These are phyloP conservation scores for Saturnispora gosingensis DNA, from an alignment of 805 yeast species.

Conservation along the genomic window DNA sequence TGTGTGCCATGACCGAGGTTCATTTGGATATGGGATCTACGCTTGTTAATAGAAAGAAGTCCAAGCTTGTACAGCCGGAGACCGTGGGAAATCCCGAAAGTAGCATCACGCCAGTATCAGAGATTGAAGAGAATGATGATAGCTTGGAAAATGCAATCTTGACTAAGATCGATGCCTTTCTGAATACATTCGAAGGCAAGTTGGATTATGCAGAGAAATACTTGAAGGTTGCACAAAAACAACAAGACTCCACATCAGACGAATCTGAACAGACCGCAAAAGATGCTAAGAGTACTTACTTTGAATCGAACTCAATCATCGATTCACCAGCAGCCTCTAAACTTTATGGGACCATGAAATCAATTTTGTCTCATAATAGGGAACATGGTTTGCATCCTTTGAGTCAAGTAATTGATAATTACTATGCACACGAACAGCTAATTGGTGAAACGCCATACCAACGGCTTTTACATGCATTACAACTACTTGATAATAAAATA, in stretches of 20 bases:
- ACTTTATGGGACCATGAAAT: slow-evolving; percentile 21
- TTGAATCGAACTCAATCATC: slow-evolving; percentile 8
- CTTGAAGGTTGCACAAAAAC: slow-evolving; percentile 13
- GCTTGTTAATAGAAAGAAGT: not conserved
- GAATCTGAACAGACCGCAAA: not conserved
- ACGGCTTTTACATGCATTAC: slow-evolving; percentile 29
- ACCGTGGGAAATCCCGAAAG: not conserved
- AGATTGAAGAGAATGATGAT: slow-evolving; percentile 7
- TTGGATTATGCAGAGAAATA: slow-evolving; percentile 24
- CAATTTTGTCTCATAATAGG: slow-evolving; percentile 17
- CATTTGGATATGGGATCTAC: not conserved
- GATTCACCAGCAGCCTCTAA: slow-evolving; percentile 13
- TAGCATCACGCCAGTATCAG: not conserved
- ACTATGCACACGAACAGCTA: slow-evolving; percentile 17
- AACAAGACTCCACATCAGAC: slow-evolving; percentile 5
- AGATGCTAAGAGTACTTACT: not conserved
- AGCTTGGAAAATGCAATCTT: slow-evolving; percentile 22
- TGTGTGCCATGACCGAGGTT: not conserved
- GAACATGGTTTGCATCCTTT: slow-evolving; percentile 23
- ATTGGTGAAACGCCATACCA: slow-evolving; percentile 11
- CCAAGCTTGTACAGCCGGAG: not conserved
- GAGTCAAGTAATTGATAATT: slow-evolving; percentile 23
- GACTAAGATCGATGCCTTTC: slow-evolving; percentile 22
- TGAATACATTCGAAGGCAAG: slow-evolving; percentile 22
- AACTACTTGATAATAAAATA: slow-evolving; percentile 32